Percentiles rank a stretch among this genome's conserved stretches.
Evolutionary conservation across 345 rosid species (phyloP).

Genomic region (Lepidium africanum): DNA sequence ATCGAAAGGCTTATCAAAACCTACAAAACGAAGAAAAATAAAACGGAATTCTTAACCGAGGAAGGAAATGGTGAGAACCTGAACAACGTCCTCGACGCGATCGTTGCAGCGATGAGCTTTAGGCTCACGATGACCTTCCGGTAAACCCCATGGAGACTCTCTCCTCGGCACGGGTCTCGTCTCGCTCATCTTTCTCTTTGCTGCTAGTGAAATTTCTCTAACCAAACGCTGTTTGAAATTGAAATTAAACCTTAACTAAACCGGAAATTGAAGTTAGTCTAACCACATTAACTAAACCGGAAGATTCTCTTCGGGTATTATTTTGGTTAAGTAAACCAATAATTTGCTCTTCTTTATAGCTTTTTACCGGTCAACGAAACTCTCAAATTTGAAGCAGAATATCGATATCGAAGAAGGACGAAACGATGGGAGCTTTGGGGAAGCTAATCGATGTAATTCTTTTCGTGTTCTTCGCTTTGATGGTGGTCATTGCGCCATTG

Average conservation of each 20-base stretch:
- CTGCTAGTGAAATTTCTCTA: not conserved
- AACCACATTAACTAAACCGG: conserved; percentile 10
- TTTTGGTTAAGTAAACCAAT: not conserved
- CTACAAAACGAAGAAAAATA: not conserved
- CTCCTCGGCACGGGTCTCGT: conserved; percentile 87
- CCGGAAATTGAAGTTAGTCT: too few relatives aligned
- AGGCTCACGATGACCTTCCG: conserved; percentile 74
- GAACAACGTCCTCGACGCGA: conserved; percentile 86
- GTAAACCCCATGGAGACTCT: conserved; percentile 87
- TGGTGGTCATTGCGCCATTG: conserved; percentile 49
- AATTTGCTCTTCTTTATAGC: not conserved
- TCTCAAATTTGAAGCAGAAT: conserved; percentile 7
- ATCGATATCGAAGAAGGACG: not conserved
- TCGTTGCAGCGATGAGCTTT: conserved; percentile 94
- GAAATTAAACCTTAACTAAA: not conserved
- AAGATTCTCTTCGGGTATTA: not conserved
- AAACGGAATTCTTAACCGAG: not conserved
- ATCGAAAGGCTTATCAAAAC: not conserved
- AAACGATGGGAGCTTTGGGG: conserved; percentile 47
- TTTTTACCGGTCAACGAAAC: conserved; percentile 10
- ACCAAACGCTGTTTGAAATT: not conserved
- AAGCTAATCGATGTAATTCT: conserved; percentile 54
- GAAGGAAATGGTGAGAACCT: conserved; percentile 30
- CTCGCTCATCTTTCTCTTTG: conserved; percentile 50
- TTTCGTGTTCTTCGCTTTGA: conserved; percentile 43